A percentile compares a stretch with the other conserved stretches of the same genome.
These are phyloP conservation scores for Phyllosticta citriasiana DNA, from an alignment of 2,329 filamentous ascomycete genomes.

Conservation along the genomic window DNA sequence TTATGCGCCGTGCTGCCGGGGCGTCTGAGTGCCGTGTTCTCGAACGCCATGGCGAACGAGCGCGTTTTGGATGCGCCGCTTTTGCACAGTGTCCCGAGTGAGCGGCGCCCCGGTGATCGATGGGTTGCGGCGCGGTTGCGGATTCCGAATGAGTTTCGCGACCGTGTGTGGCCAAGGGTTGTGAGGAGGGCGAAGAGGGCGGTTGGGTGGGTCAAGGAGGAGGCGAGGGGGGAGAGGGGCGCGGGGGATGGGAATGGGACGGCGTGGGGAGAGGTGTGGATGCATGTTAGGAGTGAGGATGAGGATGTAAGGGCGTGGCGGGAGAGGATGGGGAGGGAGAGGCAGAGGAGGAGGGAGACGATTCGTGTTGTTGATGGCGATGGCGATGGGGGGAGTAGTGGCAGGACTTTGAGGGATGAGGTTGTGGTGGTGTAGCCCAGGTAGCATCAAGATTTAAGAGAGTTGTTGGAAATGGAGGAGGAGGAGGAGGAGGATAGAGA, in stretches of 20 bases:
- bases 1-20: conserved; percentile 39
- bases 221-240: conserved; percentile 17
- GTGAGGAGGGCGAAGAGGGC: conserved; percentile 27
- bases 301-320: conserved; percentile 22
- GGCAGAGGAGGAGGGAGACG: background rate
- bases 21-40: conserved; percentile 31
- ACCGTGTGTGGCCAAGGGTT: conserved; percentile 38
- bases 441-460: too few relatives aligned
- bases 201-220: background rate
- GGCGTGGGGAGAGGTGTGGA: conserved; percentile 46
- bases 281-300: conserved; percentile 37
- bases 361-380: background rate
- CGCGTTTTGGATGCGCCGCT: conserved; percentile 37
- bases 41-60: conserved; percentile 44
- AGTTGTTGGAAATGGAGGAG: background rate
- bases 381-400: background rate
- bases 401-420: background rate
- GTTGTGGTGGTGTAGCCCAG: too few relatives aligned
- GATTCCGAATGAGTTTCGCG: conserved; percentile 48
- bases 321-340: conserved; percentile 6
- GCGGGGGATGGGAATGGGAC: conserved; percentile 32
- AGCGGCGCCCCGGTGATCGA: conserved; percentile 47
- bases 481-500: too few relatives aligned
- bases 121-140: conserved; percentile 49
- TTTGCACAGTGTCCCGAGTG: conserved; percentile 39